Base-by-base conservation (phyloP, 169 alveolate species). In the Plasmodium gonderi region DNA sequence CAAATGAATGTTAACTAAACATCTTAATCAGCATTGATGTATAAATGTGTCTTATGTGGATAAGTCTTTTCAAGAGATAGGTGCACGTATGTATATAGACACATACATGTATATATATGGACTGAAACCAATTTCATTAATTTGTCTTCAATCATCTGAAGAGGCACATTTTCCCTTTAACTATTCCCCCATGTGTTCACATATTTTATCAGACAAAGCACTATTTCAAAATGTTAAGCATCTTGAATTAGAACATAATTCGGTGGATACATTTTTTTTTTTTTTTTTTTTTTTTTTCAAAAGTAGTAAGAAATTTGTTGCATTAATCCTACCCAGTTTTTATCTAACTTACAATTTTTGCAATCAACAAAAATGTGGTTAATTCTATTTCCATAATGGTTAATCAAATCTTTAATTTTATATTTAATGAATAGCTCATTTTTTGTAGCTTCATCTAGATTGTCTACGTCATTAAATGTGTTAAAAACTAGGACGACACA, bases 351-450 rank as follows among this genome's bases (percentile, higher is more conserved):
- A 64, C 93, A 87, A 87, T 68, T 87, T 87, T 87, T 87, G 54
- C 93, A 87, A 42, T 87, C 93, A 12, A 87, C 87, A 76, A 87
- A 87, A 87, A 87, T 75, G 54, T 87, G 82, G 36, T 87, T 82
- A 75, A 87, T 87, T 64, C 93, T 75, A 76, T 87, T 87, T 33
- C 93, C 93, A 87, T 87, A 87, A 75, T 87, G 68, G 51, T 87
- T 60, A 54, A 76, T 87, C 69, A 87, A 77, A 64, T 87, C 89
- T 29, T 87, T 77, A 23, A 87, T 76, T 87, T 75, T 87, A 67
- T 87, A 87, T 67, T 44, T 87, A 38, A 87, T 45, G 38, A 74
- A 65, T 31, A 75, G 17, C 68, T 87, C 80, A 45, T 87, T 75
- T 87, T 87, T 87, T 38, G 54, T 29, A 31, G 65, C 45, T 75